phyloP scores from a whole-genome alignment of 164 flowering plant species.

The Sextonia rubra region DNA sequence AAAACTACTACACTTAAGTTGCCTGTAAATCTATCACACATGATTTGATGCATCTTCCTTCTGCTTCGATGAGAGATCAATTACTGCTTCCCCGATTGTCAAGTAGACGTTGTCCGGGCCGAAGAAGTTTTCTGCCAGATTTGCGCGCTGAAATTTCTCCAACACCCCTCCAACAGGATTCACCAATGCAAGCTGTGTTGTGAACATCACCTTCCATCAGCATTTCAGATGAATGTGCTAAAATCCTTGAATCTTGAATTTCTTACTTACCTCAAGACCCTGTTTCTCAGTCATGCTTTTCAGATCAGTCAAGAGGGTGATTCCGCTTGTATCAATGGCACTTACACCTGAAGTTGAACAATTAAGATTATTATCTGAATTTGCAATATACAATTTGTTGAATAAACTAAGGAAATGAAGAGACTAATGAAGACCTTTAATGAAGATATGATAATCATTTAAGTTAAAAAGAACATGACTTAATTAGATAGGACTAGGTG shows the following conservation, averaged over 20 bases:
- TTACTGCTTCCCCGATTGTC: constrained; percentile 79
- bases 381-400: constrained; percentile 1
- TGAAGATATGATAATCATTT: neutral
- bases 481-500: constrained; percentile 62
- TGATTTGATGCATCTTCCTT: constrained; percentile 27
- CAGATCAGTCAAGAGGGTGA: constrained; percentile 52
- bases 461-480: constrained; percentile 44
- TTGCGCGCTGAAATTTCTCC: constrained; percentile 58
- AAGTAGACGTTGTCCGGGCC: constrained; percentile 52
- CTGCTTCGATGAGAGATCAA: constrained; percentile 38
- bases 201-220: no score
- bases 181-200: constrained; percentile 67
- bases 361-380: no score
- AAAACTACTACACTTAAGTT: no score
- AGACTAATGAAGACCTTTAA: no score
- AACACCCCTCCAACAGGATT: constrained; percentile 82
- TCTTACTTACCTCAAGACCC: constrained; percentile 47
- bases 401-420: neutral
- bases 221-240: no score
- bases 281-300: constrained; percentile 43
- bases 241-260: no score
- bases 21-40: constrained; percentile 6
- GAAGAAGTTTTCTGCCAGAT: constrained; percentile 30
- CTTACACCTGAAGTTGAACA: constrained; percentile 51
- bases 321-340: constrained; percentile 76